phyloP scores from a whole-genome alignment of 257 asterid species.

The Leptodermis oblonga region DNA sequence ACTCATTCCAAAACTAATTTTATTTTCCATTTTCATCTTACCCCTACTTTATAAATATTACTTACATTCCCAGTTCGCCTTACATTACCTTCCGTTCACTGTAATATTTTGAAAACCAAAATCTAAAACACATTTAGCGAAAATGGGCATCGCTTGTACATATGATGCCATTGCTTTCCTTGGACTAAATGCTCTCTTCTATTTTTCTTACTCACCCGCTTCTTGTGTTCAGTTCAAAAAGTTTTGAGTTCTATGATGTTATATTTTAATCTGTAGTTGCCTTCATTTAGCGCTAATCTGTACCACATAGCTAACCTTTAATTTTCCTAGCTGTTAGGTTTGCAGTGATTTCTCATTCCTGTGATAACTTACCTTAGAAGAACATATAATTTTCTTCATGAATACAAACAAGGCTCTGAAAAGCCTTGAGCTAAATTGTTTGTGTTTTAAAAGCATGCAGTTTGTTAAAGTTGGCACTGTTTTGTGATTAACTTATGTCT shows the following conservation, averaged over 20 bases:
- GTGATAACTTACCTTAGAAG: not conserved
- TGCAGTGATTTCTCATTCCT: not conserved
- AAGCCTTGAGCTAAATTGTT: not conserved
- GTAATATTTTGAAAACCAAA: too few relatives aligned
- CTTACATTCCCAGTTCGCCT: too few relatives aligned
- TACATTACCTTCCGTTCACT: too few relatives aligned
- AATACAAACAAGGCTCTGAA: not conserved
- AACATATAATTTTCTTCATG: not conserved
- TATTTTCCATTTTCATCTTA: too few relatives aligned
- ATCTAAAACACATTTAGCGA: too few relatives aligned
- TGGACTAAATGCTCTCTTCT: not conserved
- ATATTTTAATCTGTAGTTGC: not conserved
- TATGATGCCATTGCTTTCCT: not conserved
- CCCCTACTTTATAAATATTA: too few relatives aligned
- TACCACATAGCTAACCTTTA: not conserved
- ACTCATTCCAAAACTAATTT: too few relatives aligned
- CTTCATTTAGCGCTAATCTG: not conserved
- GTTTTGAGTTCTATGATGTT: not conserved
- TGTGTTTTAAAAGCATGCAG: not conserved
- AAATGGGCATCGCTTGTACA: too few relatives aligned
- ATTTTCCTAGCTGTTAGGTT: not conserved
- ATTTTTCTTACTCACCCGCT: not conserved
- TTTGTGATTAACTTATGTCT: not conserved
- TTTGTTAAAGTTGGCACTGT: not conserved
- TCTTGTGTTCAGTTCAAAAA: not conserved